Evolutionary conservation across 129 eudicot genomes (phyloP).

Genomic region (Ambrosia trifida): DNA sequence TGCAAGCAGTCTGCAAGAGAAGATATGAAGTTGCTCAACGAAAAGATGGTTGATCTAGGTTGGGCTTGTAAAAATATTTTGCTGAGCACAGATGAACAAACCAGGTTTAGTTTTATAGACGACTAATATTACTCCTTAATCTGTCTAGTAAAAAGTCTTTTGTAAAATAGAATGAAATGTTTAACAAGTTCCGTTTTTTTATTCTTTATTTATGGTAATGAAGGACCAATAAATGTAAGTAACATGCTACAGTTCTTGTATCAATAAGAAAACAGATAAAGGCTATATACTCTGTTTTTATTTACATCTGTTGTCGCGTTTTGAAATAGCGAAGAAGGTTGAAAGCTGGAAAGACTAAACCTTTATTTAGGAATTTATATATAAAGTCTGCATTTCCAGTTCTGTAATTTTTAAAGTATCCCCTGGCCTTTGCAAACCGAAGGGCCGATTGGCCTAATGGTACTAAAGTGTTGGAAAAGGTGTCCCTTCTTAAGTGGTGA

Average conservation of each 20-base stretch:
- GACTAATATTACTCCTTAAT: constrained; percentile 27
- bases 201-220: not conserved
- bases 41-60: constrained; percentile 52
- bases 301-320: too few relatives aligned
- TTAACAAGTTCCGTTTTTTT: constrained; percentile 3
- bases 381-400: too few relatives aligned
- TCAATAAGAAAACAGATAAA: not conserved
- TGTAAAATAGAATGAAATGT: constrained; percentile 16
- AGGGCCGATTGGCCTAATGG: too few relatives aligned
- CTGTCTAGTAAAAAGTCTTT: not conserved
- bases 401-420: too few relatives aligned
- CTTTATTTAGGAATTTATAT: too few relatives aligned
- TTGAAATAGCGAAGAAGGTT: too few relatives aligned
- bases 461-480: too few relatives aligned
- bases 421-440: too few relatives aligned
- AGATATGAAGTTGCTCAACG: constrained; percentile 43
- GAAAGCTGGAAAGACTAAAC: too few relatives aligned
- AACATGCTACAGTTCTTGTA: not conserved
- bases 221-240: not conserved
- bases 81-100: constrained; percentile 66
- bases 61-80: constrained; percentile 81
- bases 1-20: constrained; percentile 56
- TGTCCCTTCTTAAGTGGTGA: too few relatives aligned
- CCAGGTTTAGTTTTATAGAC: constrained; percentile 65
- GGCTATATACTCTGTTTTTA: not conserved